These are phyloP conservation scores for Podaxis sp. DNA, from an alignment of 768 basidiomycete species.

Conservation along the genomic window DNA sequence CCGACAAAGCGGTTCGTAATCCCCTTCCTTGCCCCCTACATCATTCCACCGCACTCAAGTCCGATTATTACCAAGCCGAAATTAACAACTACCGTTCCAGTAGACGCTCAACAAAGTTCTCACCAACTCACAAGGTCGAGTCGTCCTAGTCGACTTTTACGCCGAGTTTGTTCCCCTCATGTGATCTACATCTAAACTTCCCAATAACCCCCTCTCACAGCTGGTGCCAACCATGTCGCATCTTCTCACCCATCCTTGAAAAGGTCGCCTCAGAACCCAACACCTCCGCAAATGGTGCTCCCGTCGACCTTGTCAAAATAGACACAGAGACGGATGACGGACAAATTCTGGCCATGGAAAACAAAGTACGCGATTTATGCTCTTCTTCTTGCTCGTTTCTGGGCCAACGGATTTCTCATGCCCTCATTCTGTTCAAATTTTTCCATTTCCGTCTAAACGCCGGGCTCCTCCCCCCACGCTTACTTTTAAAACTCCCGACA, in stretches of 20 bases:
- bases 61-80: background rate
- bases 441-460: background rate
- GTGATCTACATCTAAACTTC: background rate
- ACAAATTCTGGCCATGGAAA: constrained; percentile 46
- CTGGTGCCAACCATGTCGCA: constrained; percentile 79
- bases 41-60: no score
- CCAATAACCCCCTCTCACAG: constrained; percentile 32
- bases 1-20: constrained; percentile 42
- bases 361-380: constrained; percentile 37
- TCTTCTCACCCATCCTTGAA: constrained; percentile 69
- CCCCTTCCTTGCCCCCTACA: background rate
- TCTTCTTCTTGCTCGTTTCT: background rate
- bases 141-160: constrained; percentile 78
- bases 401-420: constrained; percentile 6
- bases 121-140: constrained; percentile 40
- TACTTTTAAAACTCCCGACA: background rate
- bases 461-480: background rate
- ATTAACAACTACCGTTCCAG: constrained; percentile 3
- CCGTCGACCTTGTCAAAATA: constrained; percentile 72
- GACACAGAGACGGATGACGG: constrained; percentile 61
- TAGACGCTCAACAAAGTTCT: constrained; percentile 40
- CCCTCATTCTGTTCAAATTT: background rate
- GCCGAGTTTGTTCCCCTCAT: constrained; percentile 56
- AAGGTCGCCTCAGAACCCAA: constrained; percentile 47
- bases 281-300: constrained; percentile 51